Base-by-base conservation (phyloP, 75 land plant genomes). In the Sequoia sempervirens region DNA sequence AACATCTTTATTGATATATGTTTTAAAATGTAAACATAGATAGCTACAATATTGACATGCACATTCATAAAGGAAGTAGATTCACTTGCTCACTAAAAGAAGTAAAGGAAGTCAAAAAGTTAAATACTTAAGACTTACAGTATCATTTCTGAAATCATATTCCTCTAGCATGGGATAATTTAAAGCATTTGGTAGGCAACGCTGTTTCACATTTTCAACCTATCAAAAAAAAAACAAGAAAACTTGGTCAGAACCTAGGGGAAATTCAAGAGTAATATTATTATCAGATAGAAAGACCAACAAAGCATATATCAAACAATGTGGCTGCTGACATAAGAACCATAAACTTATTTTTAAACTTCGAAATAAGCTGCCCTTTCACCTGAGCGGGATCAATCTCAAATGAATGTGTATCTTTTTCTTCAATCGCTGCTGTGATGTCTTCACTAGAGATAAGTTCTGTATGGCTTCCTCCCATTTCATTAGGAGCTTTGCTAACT, bases 151-250 rank as follows among this genome's bases (percentile, higher is more conserved):
- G 85, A 97, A 95, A 78, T 97, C 99, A 87, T 95, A 97, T 86
- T 97, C 99, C 87, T 97, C 98, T 80, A 97, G 85, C 98, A 95
- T 97, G 8, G 98, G 99, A 88, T 87, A 97, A 86, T 95, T 97
- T 37, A 97, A 86, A 61, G 96, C 98, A 93, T 89, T 93, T 72
- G 98, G 99, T 82, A 95, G 87, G 86, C 99, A 97, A 20, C 99
- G 86, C 81, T 97, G 98, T 85, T 97, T 97, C 26, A 97, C 99
- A 94, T 94, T 97, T 75, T 97, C 99, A 81, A 97, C 99, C 99
- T 97, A 90, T 10, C 54, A 23, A 23, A 85, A 84, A 34, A 32
- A 43, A 41, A 6, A 64, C 50, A 30, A 10, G n/a, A 81, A 34
- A 17, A 80, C 1, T 15, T 13, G 38, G 61, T 82, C 80, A 82